A percentile compares a stretch with the other conserved stretches of the same genome.
These are phyloP conservation scores for Sindora glabra DNA, from an alignment of 306 rosid species.

Conservation along the genomic window DNA sequence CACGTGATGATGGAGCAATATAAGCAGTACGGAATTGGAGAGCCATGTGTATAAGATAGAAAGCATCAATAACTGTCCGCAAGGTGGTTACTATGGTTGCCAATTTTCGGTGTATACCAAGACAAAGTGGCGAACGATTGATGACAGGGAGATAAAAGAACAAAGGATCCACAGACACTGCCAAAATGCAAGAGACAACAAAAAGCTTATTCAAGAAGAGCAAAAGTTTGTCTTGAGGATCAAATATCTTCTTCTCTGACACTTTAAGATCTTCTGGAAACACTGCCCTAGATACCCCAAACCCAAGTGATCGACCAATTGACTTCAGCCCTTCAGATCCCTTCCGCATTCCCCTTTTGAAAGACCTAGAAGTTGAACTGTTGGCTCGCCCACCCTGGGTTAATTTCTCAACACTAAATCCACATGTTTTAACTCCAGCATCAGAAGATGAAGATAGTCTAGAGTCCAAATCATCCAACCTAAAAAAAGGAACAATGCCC, in stretches of 20 bases:
- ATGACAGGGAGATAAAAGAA: constrained; percentile 90
- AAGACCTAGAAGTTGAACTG: constrained; percentile 67
- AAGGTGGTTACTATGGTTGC: constrained; percentile 74
- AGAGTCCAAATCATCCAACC: constrained; percentile 86
- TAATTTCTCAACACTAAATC: constrained; percentile 61
- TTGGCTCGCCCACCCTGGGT: constrained; percentile 45
- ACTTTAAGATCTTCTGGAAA: constrained; percentile 92
- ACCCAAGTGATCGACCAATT: constrained; percentile 76
- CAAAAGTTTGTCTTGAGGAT: constrained; percentile 87
- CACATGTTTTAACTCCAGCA: constrained; percentile 55
- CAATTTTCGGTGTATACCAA: constrained; percentile 70
- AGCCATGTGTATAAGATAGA: constrained; percentile 90
- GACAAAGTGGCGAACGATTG: constrained; percentile 44
- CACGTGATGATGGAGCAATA: constrained; percentile 98
- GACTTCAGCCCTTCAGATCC: constrained; percentile 95
- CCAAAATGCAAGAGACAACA: constrained; percentile 77
- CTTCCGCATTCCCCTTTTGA: constrained; percentile 81
- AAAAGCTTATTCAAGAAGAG: constrained; percentile 74
- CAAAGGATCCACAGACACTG: constrained; percentile 87
- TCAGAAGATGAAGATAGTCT: constrained; percentile 64
- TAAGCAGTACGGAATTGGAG: constrained; percentile 94
- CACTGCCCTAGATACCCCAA: constrained; percentile 84
- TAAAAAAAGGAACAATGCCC: constrained; percentile 24
- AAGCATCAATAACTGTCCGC: constrained; percentile 75
- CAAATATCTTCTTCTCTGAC: constrained; percentile 85